These are phyloP conservation scores for Candida koratica DNA, from an alignment of 805 yeast species.

Conservation along the genomic window DNA sequence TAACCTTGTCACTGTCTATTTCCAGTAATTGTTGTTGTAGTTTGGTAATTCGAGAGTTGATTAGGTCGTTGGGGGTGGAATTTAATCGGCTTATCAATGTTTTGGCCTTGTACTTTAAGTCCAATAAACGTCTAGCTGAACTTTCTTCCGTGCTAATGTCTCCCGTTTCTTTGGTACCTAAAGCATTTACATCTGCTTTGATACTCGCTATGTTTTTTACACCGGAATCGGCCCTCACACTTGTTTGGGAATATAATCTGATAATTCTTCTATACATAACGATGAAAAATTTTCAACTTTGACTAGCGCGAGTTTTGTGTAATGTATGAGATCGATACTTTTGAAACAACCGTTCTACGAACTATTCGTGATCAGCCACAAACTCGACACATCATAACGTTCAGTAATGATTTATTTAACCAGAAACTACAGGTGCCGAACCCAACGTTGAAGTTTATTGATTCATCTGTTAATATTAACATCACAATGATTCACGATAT, in stretches of 20 bases:
- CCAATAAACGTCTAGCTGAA: slow-evolving; percentile 29
- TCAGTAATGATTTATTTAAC: slow-evolving; percentile 4
- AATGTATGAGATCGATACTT: slow-evolving; percentile 1
- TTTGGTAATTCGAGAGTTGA: slow-evolving; percentile 26
- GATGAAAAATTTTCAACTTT: slow-evolving; percentile 6
- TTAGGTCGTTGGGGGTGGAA: slow-evolving; percentile 29
- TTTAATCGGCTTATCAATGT: slow-evolving; percentile 31
- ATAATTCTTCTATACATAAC: slow-evolving; percentile 4
- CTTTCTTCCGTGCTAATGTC: slow-evolving; percentile 2
- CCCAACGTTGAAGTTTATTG: slow-evolving; percentile 1
- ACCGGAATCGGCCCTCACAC: not conserved
- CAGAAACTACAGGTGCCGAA: not conserved
- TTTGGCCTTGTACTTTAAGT: slow-evolving; percentile 26
- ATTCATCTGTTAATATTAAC: slow-evolving; percentile 2
- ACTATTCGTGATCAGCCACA: not conserved
- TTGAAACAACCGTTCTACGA: not conserved
- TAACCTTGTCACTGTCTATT: slow-evolving; percentile 30
- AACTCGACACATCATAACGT: slow-evolving; percentile 3
- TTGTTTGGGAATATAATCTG: slow-evolving; percentile 5
- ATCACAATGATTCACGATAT: slow-evolving; percentile 1
- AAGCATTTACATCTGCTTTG: too few species aligned
- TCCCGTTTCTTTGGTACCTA: not conserved
- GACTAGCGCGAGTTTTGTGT: slow-evolving; percentile 1
- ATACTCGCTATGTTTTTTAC: not conserved
- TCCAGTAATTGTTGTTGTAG: slow-evolving; percentile 29